Percentiles rank a stretch among this genome's conserved stretches.
Evolutionary conservation across 2,329 filamentous ascomycete species (phyloP).

Genomic region (Clonostachys chloroleuca): DNA sequence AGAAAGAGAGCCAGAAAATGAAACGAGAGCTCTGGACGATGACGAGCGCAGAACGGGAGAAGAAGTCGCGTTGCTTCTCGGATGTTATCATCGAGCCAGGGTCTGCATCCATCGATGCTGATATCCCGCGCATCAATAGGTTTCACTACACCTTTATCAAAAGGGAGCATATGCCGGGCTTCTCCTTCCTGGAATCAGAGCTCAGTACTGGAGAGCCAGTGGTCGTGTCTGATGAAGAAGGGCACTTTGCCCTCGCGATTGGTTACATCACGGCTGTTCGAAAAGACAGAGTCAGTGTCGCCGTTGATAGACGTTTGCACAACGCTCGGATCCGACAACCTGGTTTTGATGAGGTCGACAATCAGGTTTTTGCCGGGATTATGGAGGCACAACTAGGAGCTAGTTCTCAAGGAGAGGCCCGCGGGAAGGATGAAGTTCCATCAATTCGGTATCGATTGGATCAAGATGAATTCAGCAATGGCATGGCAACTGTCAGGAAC

Average conservation of each 20-base stretch:
- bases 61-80: conserved; percentile 83
- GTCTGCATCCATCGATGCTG: conserved; percentile 64
- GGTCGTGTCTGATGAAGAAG: conserved; percentile 92
- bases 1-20: conserved; percentile 82
- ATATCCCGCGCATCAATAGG: conserved; percentile 81
- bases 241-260: conserved; percentile 91
- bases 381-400: conserved; percentile 72
- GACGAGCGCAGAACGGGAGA: conserved; percentile 83
- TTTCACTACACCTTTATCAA: conserved; percentile 85
- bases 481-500: conserved; percentile 91
- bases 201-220: conserved; percentile 84
- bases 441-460: conserved; percentile 78
- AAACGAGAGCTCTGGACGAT: conserved; percentile 95
- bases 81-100: conserved; percentile 80
- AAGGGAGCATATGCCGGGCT: conserved; percentile 50
- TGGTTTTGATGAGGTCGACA: conserved; percentile 70
- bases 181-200: conserved; percentile 90
- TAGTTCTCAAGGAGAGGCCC: conserved; percentile 42
- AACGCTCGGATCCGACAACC: conserved; percentile 73
- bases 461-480: conserved; percentile 97
- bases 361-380: conserved; percentile 86
- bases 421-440: conserved; percentile 45
- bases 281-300: conserved; percentile 74
- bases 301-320: conserved; percentile 85
- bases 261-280: conserved; percentile 81